phyloP scores from a whole-genome alignment of 2,329 filamentous ascomycete species.

The Aureobasidium subglaciale region DNA sequence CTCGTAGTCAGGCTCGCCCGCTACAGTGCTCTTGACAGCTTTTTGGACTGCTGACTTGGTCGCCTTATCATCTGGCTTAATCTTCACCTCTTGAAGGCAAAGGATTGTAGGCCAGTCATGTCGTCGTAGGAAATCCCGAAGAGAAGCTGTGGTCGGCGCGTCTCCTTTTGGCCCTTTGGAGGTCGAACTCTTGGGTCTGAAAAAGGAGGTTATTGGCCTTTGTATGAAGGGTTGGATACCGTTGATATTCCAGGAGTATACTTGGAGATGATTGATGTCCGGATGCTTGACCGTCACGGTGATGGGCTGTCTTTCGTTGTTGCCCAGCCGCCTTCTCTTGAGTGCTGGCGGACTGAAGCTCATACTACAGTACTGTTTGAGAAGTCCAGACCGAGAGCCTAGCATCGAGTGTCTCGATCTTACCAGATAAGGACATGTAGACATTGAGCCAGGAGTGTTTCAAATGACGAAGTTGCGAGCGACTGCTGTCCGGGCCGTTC shows the following conservation, averaged over 20 bases:
- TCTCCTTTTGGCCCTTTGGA: not conserved
- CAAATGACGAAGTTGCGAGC: too few relatives aligned
- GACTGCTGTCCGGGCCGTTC: too few relatives aligned
- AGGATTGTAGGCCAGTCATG: constrained; percentile 40
- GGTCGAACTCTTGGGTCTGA: constrained; percentile 19
- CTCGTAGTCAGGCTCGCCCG: constrained; percentile 33
- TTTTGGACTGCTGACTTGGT: constrained; percentile 34
- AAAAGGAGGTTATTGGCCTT: constrained; percentile 35
- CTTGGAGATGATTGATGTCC: constrained; percentile 22
- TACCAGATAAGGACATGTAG: too few relatives aligned
- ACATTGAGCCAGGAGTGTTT: too few relatives aligned
- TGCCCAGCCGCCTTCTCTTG: constrained; percentile 21
- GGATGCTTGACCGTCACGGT: not conserved
- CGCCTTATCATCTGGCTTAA: constrained; percentile 32
- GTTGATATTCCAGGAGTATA: constrained; percentile 46
- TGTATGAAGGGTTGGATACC: constrained; percentile 40
- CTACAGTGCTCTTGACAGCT: constrained; percentile 28
- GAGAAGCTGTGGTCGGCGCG: constrained; percentile 21
- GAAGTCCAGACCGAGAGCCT: not conserved
- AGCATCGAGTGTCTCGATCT: not conserved
- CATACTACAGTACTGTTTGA: not conserved
- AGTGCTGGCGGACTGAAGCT: constrained; percentile 27
- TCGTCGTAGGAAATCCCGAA: constrained; percentile 38
- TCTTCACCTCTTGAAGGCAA: constrained; percentile 46
- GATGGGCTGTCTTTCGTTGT: not conserved